phyloP scores from a whole-genome alignment of 192 early-diverging fungal genomes.

The Coemansia sp. region DNA sequence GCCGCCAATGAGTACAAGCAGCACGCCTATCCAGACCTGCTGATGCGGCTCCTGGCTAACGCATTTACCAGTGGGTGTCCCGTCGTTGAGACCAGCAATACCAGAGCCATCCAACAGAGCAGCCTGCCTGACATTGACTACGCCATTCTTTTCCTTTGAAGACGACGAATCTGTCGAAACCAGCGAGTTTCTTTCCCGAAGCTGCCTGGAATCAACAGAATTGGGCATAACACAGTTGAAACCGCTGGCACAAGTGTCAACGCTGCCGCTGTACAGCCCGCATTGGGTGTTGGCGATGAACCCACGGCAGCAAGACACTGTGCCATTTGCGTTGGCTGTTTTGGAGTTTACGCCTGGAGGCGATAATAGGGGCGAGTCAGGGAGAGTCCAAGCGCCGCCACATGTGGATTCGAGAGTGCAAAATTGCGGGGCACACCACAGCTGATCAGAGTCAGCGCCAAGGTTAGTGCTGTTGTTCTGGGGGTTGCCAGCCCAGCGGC shows the following conservation, averaged over 20 bases:
- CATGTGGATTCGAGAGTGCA: slow-evolving; percentile 63
- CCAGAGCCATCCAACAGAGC: slow-evolving; percentile 2
- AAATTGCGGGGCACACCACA: slow-evolving; percentile 48
- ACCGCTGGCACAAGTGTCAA: slow-evolving; percentile 52
- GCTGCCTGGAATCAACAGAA: neutral
- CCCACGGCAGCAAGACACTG: slow-evolving; percentile 55
- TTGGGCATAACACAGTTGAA: slow-evolving; percentile 24
- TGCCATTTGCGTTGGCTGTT: slow-evolving; percentile 12
- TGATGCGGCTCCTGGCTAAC: slow-evolving; percentile 49
- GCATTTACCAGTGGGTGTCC: slow-evolving; percentile 45
- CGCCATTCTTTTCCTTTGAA: neutral
- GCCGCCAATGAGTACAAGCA: slow-evolving; percentile 64
- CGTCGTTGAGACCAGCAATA: slow-evolving; percentile 12
- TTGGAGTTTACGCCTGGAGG: slow-evolving; percentile 31
- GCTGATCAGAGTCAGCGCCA: slow-evolving; percentile 11
- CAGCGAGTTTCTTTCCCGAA: too few species aligned
- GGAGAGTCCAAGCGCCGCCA: slow-evolving; percentile 57
- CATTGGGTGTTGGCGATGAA: slow-evolving; percentile 42
- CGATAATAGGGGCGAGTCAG: slow-evolving; percentile 31
- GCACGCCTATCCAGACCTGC: slow-evolving; percentile 69
- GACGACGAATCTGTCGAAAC: too few species aligned
- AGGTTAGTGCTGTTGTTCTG: slow-evolving; percentile 5
- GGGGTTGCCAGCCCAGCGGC: slow-evolving; percentile 11
- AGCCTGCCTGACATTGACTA: neutral
- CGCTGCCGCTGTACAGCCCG: slow-evolving; percentile 41